Evolutionary conservation across 768 basidiomycete species (phyloP).

Genomic region (Kwoniella bestiolae): DNA sequence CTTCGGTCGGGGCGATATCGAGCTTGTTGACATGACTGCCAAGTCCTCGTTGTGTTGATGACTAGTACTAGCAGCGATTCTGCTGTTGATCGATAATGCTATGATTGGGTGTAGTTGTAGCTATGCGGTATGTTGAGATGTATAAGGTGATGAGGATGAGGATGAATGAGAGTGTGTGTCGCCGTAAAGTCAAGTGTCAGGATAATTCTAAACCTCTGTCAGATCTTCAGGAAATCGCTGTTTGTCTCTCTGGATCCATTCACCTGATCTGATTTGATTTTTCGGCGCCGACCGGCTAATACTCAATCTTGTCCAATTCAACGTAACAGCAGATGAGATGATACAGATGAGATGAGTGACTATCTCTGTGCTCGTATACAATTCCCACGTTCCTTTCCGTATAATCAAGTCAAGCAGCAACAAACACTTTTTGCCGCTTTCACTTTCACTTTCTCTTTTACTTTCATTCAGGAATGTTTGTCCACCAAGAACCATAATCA

Average conservation of each 20-base stretch:
- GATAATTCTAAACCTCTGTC: no score
- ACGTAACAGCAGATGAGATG: not conserved
- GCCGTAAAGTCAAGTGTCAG: no score
- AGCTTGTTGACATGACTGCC: conserved; percentile 9
- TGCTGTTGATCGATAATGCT: not conserved
- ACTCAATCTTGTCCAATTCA: not conserved
- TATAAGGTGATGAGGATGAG: not conserved
- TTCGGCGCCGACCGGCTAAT: conserved; percentile 10
- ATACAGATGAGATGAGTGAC: not conserved
- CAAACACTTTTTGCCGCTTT: not conserved
- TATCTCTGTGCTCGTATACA: not conserved
- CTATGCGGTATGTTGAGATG: not conserved
- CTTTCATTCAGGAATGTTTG: not conserved
- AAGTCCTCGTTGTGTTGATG: conserved; percentile 2
- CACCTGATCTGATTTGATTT: not conserved
- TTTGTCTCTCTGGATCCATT: not conserved
- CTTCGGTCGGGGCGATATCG: conserved; percentile 16
- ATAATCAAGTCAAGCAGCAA: no score
- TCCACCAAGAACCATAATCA: not conserved
- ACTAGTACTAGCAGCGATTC: not conserved
- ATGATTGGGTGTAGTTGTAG: not conserved
- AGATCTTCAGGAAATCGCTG: not conserved
- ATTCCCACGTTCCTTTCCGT: conserved; percentile 15
- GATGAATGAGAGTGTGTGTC: no score
- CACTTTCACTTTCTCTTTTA: not conserved